Evolutionary conservation across 306 rosid species (phyloP).

Genomic region (Luffa acutangula): DNA sequence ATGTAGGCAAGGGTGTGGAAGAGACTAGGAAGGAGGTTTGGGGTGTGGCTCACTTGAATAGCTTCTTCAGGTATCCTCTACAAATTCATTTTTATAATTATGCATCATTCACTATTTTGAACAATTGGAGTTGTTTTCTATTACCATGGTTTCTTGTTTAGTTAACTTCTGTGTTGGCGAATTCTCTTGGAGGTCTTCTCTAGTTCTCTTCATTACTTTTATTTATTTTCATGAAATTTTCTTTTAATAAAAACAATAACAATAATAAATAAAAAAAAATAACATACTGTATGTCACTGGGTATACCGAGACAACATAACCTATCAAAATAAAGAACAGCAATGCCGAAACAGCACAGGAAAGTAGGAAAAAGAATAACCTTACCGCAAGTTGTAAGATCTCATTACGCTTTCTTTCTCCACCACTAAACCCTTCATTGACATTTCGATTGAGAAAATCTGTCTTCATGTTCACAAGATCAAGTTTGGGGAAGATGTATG

Average conservation of each 20-base stretch:
- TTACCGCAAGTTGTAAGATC: constrained; percentile 80
- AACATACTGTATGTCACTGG: background rate
- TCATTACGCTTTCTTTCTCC: constrained; percentile 94
- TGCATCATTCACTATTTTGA: too few relatives aligned
- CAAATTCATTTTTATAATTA: too few relatives aligned
- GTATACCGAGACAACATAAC: background rate
- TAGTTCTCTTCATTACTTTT: background rate
- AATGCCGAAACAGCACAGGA: background rate
- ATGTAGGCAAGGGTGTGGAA: too few relatives aligned
- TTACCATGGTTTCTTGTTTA: too few relatives aligned
- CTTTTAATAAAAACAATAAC: background rate
- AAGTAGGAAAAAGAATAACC: background rate
- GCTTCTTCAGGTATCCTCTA: too few relatives aligned
- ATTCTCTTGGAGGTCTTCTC: too few relatives aligned
- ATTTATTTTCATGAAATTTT: background rate
- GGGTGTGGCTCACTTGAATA: too few relatives aligned
- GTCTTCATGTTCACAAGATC: constrained; percentile 84
- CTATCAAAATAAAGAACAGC: background rate
- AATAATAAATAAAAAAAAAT: background rate
- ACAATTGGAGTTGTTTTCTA: too few relatives aligned
- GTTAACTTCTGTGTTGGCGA: too few relatives aligned
- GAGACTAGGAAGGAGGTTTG: too few relatives aligned
- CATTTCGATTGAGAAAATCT: constrained; percentile 85
- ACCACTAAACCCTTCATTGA: constrained; percentile 94
- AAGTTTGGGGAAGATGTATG: constrained; percentile 67